phyloP scores from a whole-genome alignment of 495 filamentous ascomycete genomes.

The Xylona heveae region DNA sequence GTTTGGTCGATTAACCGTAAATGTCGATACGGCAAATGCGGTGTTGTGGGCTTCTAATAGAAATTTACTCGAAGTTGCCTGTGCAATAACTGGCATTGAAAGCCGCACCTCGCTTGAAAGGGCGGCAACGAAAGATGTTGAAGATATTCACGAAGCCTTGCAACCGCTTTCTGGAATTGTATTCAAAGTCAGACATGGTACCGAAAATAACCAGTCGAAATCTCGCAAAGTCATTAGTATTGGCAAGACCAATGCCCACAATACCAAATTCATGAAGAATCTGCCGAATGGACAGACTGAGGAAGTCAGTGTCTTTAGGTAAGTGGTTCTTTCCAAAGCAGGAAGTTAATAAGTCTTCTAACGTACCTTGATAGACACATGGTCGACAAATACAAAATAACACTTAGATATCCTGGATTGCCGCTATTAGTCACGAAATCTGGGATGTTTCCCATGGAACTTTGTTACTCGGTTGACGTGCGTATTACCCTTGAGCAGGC shows the following conservation, averaged over 20 bases:
- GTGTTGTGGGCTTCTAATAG: slow-evolving; percentile 3
- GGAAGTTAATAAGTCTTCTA: too few relatives aligned
- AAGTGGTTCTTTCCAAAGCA: slow-evolving; percentile 1
- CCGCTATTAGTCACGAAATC: slow-evolving; percentile 3
- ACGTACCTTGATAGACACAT: slow-evolving; percentile 1
- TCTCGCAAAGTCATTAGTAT: slow-evolving; percentile 3
- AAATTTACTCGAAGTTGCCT: not conserved
- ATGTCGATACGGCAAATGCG: slow-evolving; percentile 5
- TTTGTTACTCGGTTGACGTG: slow-evolving; percentile 4
- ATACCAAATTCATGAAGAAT: not conserved
- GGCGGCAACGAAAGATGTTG: too few relatives aligned
- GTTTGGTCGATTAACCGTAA: slow-evolving; percentile 5
- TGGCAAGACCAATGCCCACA: slow-evolving; percentile 1
- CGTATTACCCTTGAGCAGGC: not conserved
- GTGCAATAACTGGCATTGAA: slow-evolving; percentile 3
- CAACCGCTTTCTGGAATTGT: slow-evolving; percentile 3
- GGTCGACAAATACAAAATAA: slow-evolving; percentile 3
- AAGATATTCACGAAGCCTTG: slow-evolving; percentile 1
- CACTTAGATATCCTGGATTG: slow-evolving; percentile 1
- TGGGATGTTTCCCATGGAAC: slow-evolving; percentile 4
- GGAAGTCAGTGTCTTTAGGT: slow-evolving; percentile 1
- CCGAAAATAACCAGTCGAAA: slow-evolving; percentile 1
- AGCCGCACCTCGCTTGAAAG: too few relatives aligned
- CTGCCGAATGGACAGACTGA: not conserved
- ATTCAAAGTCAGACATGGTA: slow-evolving; percentile 2